Base-by-base conservation (phyloP, 23 red algal species). In the Cyanidium caldarium region DNA sequence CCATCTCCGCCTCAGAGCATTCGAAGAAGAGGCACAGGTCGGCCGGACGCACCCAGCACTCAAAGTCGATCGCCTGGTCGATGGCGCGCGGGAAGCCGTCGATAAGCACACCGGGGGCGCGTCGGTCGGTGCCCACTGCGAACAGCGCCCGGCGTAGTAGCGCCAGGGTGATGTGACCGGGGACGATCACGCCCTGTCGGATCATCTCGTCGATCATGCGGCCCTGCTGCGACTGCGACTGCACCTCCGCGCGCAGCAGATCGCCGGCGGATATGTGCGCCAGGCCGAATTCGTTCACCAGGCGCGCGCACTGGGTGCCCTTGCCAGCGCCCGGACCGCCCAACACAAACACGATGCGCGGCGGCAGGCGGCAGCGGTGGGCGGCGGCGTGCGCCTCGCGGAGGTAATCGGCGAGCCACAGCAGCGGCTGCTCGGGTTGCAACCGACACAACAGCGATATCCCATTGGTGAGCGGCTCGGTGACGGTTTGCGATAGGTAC, bases 11-110 rank as follows among this genome's bases (percentile, higher is more conserved):
- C 37, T 98, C 84, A 12, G 92, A 84, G 72, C 92, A 98, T 44
- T 98, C 92, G 37, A 98, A 98, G 68, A 98, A 98, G 10, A 98
- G 77, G 38, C 78, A 73, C 76, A 98, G 88, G 44, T 88, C 92
- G 84, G 83, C 82, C 25, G 83, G 72, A 17, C 73, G 71, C 15
- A 98, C 80, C 12, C 65, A 40, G 26, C 84, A 81, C 46, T 88
- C 84, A 83, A 98, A 98, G 3, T 43, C 56, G 2, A 79, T 79
- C 5, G 92, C 92, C 77, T 98, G 92, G 66, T 68, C 92, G 15
- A 98, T 35, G 3, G 87, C 68, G 21, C 92, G 51, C 35, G 92
- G 92, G 74, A 98, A 98, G n/a, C 92, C 92, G 68, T 98, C 92
- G 51, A 98, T 85, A 16, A 98, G 78, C 2, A 98, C 71, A 38